Evolutionary conservation across 495 filamentous ascomycete genomes (phyloP), one percentile per base, ranked within the genome.

Genomic region (Hypoxylon fuscum): DNA sequence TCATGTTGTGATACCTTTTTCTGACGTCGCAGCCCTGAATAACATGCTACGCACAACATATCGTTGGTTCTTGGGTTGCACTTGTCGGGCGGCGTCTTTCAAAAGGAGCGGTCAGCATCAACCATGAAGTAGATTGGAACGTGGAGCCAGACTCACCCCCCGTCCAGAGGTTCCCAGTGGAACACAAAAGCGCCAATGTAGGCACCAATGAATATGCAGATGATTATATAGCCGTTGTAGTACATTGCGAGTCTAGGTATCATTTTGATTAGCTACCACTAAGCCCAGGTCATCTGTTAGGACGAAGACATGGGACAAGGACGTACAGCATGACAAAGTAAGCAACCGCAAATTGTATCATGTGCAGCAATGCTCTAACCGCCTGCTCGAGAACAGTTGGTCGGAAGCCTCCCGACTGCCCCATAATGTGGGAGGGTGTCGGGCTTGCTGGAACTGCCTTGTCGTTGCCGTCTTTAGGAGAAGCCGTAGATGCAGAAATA

Each of bases 261-360:
- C 29, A 4, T 29, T 1, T 9, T 18, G 17, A 14, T 63, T 29
- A 54, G 59, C 41, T 17, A 3, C 14, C 11, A 38, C 7, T 14
- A 3, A 12, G 17, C 23, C 6, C 23, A 21, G 9, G 2, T 14
- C 21, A 31, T n/a, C n/a, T n/a, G n/a, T n/a, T n/a, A n/a, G n/a
- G n/a, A n/a, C n/a, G n/a, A n/a, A n/a, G n/a, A 8, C 8, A 4
- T 27, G 25, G 25, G 2, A 9, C 12, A 46, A 27, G 15, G 17
- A 64, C 63, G 22, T 57, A 66, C 66, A 91, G 69, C 87, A 90
- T 89, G 57, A 90, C 68, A 58, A 90, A 82, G 69, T 90, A 92
- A n/a, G 87, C 87, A n/a, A 89, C 83, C 0, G 82, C 85, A 67
- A 91, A 90, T 64, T 90, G 87, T 14, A 82, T 11, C 80, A 83